These are phyloP conservation scores for Diaporthe batatas DNA, from an alignment of 2,329 filamentous ascomycete genomes.

Conservation along the genomic window DNA sequence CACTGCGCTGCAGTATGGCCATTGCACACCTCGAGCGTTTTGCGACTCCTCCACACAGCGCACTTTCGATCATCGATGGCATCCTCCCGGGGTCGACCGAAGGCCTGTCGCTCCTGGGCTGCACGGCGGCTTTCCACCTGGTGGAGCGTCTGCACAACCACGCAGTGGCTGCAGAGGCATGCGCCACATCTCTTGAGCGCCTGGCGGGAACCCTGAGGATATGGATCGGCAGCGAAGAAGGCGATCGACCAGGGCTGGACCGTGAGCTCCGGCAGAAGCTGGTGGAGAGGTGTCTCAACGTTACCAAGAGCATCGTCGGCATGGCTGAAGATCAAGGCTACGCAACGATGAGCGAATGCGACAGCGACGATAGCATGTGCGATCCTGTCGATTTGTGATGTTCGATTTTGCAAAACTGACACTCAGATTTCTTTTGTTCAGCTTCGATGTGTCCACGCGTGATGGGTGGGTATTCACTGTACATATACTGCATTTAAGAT, in stretches of 20 bases:
- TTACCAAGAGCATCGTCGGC: conserved; percentile 69
- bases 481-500: conserved; percentile 35
- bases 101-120: conserved; percentile 69
- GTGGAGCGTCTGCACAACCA: conserved; percentile 67
- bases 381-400: conserved; percentile 30
- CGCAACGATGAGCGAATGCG: conserved; percentile 67
- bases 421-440: conserved; percentile 8
- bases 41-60: conserved; percentile 57
- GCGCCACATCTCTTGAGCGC: conserved; percentile 64
- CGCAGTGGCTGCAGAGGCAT: conserved; percentile 61
- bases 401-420: neutral
- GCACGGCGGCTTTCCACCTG: conserved; percentile 69
- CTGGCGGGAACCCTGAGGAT: conserved; percentile 70
- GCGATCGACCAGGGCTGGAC: conserved; percentile 65
- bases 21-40: conserved; percentile 69
- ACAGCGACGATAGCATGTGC: conserved; percentile 50
- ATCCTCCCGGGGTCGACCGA: conserved; percentile 59
- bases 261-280: conserved; percentile 65
- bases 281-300: conserved; percentile 67
- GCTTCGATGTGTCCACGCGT: conserved; percentile 16
- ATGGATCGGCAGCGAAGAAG: conserved; percentile 69
- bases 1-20: conserved; percentile 71
- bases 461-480: conserved; percentile 26
- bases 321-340: conserved; percentile 73
- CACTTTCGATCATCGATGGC: conserved; percentile 62